These are phyloP conservation scores for Xanthoconium separans DNA, from an alignment of 1,284 basidiomycete genomes.

Conservation along the genomic window DNA sequence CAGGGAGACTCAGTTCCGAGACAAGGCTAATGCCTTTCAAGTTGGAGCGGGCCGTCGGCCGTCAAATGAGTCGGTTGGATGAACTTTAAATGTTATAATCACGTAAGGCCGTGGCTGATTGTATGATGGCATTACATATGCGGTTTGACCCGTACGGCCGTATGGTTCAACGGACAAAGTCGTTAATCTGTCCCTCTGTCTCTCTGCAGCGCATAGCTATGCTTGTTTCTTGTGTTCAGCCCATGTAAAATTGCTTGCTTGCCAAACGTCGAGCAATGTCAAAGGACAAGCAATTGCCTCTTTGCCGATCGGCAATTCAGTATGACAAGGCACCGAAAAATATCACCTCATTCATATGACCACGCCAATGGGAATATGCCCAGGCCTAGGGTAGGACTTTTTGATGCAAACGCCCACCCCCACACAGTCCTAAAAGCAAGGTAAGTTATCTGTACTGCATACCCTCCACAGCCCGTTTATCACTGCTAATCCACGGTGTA, in stretches of 20 bases:
- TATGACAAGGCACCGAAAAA: slow-evolving; percentile 5
- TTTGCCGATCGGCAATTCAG: slow-evolving; percentile 12
- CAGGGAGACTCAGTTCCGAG: too few relatives aligned
- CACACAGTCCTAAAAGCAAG: slow-evolving; percentile 1
- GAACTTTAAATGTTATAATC: too few relatives aligned
- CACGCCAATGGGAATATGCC: slow-evolving; percentile 14
- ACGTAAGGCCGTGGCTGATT: too few relatives aligned
- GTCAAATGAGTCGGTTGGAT: too few relatives aligned
- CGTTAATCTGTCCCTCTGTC: not conserved
- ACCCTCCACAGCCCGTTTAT: not conserved
- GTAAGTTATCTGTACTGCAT: slow-evolving; percentile 7
- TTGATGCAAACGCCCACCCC: slow-evolving; percentile 1
- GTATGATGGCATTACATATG: too few relatives aligned
- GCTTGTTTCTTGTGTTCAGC: not conserved
- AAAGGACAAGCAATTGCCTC: not conserved
- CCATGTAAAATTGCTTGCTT: too few relatives aligned
- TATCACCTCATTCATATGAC: slow-evolving; percentile 12
- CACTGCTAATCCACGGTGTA: slow-evolving; percentile 11
- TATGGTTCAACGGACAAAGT: too few relatives aligned
- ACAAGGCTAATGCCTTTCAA: too few relatives aligned
- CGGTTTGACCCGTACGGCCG: too few relatives aligned
- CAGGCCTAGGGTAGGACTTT: not conserved
- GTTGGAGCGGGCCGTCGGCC: too few relatives aligned
- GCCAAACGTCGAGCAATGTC: not conserved
- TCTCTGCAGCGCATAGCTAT: not conserved